Evolutionary conservation across 2,329 filamentous ascomycete species (phyloP).

Genomic region (Beauveria caledonica): DNA sequence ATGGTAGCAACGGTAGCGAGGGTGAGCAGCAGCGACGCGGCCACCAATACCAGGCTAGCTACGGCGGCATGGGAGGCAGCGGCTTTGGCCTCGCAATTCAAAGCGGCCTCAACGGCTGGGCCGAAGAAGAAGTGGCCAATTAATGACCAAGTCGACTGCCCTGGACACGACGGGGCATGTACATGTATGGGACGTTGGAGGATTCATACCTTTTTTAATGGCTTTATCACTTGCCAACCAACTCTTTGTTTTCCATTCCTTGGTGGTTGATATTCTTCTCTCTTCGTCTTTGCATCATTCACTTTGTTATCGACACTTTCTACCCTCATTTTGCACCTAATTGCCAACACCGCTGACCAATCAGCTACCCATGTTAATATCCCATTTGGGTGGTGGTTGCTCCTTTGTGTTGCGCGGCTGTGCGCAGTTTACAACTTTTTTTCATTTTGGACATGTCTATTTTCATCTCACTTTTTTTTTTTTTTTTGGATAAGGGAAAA

Average conservation of each 20-base stretch:
- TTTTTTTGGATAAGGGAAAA: not conserved
- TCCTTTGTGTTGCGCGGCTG: not conserved
- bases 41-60: constrained; percentile 59
- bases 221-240: constrained; percentile 12
- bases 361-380: constrained; percentile 22
- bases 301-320: constrained; percentile 9
- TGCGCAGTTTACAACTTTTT: not conserved
- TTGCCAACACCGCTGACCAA: constrained; percentile 4
- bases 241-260: constrained; percentile 13
- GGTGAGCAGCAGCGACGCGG: constrained; percentile 45
- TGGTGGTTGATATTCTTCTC: constrained; percentile 4
- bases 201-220: constrained; percentile 16
- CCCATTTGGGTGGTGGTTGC: constrained; percentile 10
- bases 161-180: constrained; percentile 11
- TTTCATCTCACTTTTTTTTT: too few relatives aligned
- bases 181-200: constrained; percentile 1
- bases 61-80: constrained; percentile 45
- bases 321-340: constrained; percentile 5
- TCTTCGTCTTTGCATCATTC: not conserved
- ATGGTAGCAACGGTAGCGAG: constrained; percentile 37
- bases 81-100: constrained; percentile 57
- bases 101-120: constrained; percentile 58
- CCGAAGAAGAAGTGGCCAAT: constrained; percentile 58
- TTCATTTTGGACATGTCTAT: constrained; percentile 9
- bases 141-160: constrained; percentile 24